These are phyloP conservation scores for Alternaria arborescens DNA, from an alignment of 2,329 filamentous ascomycete genomes.

Conservation along the genomic window DNA sequence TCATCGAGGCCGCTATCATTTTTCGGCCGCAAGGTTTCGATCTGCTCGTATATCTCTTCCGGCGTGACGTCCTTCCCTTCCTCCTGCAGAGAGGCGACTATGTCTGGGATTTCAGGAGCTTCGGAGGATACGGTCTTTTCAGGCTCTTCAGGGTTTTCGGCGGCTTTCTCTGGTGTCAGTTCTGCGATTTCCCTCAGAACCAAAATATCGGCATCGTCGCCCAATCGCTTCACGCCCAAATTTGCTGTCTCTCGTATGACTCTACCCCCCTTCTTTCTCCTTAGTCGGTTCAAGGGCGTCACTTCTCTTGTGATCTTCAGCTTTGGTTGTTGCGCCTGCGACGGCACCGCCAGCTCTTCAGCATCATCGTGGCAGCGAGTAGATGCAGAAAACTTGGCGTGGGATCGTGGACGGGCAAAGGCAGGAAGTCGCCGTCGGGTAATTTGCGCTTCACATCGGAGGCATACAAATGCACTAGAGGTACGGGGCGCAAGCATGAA, in stretches of 20 bases:
- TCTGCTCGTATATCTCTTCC: constrained; percentile 43
- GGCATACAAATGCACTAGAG: constrained; percentile 50
- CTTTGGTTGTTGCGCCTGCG: not conserved
- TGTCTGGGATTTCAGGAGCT: constrained; percentile 27
- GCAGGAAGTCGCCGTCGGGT: constrained; percentile 30
- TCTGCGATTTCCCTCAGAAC: constrained; percentile 42
- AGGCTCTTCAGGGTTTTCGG: constrained; percentile 6
- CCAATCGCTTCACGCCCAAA: constrained; percentile 45
- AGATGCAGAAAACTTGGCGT: constrained; percentile 42
- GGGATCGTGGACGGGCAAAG: constrained; percentile 24
- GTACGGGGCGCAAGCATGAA: constrained; percentile 50
- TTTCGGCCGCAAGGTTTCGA: constrained; percentile 43
- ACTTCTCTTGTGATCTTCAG: constrained; percentile 21
- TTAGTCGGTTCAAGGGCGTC: constrained; percentile 31
- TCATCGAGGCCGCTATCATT: constrained; percentile 29
- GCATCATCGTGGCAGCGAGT: constrained; percentile 32
- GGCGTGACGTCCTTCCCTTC: constrained; percentile 31
- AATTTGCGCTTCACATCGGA: constrained; percentile 49
- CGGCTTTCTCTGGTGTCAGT: not conserved
- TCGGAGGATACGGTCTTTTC: constrained; percentile 17
- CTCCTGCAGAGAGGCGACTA: constrained; percentile 39
- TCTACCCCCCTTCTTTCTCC: constrained; percentile 36
- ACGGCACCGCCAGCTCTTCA: constrained; percentile 13
- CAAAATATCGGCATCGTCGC: constrained; percentile 47
- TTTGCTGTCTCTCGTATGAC: constrained; percentile 37